These are phyloP conservation scores for Eruca vesicaria DNA, from an alignment of 441 rosid genomes.

Conservation along the genomic window DNA sequence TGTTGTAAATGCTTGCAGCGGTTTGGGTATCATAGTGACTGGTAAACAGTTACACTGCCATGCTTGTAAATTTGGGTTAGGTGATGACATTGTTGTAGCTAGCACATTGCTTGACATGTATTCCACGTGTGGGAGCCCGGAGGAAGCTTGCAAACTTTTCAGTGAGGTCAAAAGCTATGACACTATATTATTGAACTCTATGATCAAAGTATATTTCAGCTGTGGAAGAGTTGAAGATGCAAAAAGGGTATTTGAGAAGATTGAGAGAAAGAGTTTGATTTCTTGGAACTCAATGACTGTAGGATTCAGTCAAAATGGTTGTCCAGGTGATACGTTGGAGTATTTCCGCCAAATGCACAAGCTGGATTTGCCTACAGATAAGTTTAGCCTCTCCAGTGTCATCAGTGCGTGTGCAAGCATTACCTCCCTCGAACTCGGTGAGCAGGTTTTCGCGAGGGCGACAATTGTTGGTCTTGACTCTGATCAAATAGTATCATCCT, in stretches of 20 bases:
- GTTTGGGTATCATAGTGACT: conserved; percentile 31
- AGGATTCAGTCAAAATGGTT: conserved; percentile 75
- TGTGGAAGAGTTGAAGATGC: conserved; percentile 81
- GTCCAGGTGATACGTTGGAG: conserved; percentile 60
- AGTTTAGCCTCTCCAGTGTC: conserved; percentile 62
- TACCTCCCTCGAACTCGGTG: conserved; percentile 68
- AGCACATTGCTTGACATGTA: conserved; percentile 68
- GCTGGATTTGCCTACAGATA: conserved; percentile 53
- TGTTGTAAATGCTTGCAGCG: conserved; percentile 59
- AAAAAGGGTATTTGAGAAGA: conserved; percentile 51
- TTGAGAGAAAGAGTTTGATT: conserved; percentile 60
- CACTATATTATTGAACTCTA: conserved; percentile 68
- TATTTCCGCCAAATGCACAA: conserved; percentile 63
- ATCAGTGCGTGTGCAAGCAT: conserved; percentile 74
- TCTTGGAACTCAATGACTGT: conserved; percentile 87
- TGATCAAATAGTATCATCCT: conserved; percentile 64
- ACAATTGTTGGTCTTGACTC: conserved; percentile 55
- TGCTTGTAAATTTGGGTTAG: conserved; percentile 53
- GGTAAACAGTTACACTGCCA: conserved; percentile 63
- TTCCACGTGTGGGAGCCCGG: conserved; percentile 57
- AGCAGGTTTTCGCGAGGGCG: conserved; percentile 69
- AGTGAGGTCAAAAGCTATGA: conserved; percentile 58
- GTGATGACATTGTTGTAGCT: conserved; percentile 45
- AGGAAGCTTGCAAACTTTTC: conserved; percentile 69
- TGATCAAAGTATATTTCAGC: conserved; percentile 72